Percentiles rank a stretch among this genome's conserved stretches.
These are phyloP conservation scores for Solanum chiquidenum DNA, from an alignment of 257 asterid genomes.

Conservation along the genomic window DNA sequence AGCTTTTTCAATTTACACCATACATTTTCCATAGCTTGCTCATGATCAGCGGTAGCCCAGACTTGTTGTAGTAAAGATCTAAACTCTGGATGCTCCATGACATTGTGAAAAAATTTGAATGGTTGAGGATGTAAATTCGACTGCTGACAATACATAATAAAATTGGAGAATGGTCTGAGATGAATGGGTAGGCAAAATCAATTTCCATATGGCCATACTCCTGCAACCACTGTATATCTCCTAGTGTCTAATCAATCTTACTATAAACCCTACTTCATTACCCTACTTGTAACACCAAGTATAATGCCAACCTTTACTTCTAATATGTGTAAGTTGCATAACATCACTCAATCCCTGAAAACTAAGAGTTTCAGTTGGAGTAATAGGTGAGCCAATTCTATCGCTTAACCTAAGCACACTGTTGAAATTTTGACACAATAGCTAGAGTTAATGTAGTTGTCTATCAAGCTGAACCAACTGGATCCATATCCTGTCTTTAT, in stretches of 20 bases:
- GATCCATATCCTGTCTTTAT: rapidly evolving
- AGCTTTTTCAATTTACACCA: not conserved
- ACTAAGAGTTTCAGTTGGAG: not conserved
- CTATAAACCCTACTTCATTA: not conserved
- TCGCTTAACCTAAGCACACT: not conserved
- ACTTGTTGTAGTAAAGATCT: not conserved
- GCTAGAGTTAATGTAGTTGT: not conserved
- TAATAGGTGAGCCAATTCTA: not conserved
- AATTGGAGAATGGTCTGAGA: not conserved
- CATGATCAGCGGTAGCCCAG: not conserved
- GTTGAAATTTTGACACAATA: not conserved
- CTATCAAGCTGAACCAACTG: not conserved
- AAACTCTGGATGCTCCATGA: not conserved
- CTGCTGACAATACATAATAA: no score
- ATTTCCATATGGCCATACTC: not conserved
- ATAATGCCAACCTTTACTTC: not conserved
- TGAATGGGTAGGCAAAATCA: not conserved
- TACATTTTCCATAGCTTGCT: not conserved
- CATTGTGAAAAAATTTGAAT: not conserved
- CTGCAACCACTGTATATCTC: not conserved
- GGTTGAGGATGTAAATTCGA: not conserved
- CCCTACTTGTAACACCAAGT: not conserved
- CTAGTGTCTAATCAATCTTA: not conserved
- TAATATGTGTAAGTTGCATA: not conserved
- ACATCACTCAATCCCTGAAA: not conserved